These are phyloP conservation scores for Fusarium algeriense DNA, from an alignment of 2,329 filamentous ascomycete species.

Conservation along the genomic window DNA sequence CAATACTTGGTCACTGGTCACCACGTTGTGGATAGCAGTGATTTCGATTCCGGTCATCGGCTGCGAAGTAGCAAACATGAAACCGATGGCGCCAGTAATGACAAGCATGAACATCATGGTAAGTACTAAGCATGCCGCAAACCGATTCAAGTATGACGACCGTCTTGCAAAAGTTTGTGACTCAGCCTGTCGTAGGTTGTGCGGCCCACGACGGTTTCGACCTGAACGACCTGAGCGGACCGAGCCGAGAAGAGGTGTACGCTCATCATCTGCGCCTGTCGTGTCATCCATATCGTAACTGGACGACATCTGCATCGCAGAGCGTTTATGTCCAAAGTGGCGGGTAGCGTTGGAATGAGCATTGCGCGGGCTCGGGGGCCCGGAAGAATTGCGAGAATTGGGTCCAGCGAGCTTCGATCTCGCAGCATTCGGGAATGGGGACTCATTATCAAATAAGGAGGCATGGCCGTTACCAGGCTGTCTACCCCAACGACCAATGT, in stretches of 20 bases:
- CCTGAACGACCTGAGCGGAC: constrained; percentile 70
- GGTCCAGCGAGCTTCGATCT: constrained; percentile 71
- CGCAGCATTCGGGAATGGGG: constrained; percentile 78
- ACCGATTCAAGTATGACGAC: constrained; percentile 75
- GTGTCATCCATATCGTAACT: constrained; percentile 85
- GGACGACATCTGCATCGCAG: constrained; percentile 70
- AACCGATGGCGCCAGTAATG: constrained; percentile 85
- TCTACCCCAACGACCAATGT: constrained; percentile 79
- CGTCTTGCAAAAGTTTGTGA: constrained; percentile 75
- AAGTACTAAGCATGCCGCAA: constrained; percentile 89
- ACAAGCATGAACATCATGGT: constrained; percentile 84
- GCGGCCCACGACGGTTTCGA: constrained; percentile 66
- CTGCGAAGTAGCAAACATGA: constrained; percentile 92
- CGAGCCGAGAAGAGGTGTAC: constrained; percentile 79
- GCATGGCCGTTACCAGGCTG: constrained; percentile 74
- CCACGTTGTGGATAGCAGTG: constrained; percentile 85
- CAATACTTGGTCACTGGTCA: constrained; percentile 93
- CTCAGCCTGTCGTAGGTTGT: constrained; percentile 77
- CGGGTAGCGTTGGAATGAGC: constrained; percentile 53
- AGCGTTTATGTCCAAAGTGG: constrained; percentile 59
- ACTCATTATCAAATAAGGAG: constrained; percentile 81
- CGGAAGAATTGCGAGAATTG: constrained; percentile 70
- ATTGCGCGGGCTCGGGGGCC: constrained; percentile 77
- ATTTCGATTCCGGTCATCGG: constrained; percentile 84
- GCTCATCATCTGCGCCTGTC: constrained; percentile 85